Evolutionary conservation across 139 green algal genomes (phyloP).

Genomic region (Astrephomene gubernaculifera): DNA sequence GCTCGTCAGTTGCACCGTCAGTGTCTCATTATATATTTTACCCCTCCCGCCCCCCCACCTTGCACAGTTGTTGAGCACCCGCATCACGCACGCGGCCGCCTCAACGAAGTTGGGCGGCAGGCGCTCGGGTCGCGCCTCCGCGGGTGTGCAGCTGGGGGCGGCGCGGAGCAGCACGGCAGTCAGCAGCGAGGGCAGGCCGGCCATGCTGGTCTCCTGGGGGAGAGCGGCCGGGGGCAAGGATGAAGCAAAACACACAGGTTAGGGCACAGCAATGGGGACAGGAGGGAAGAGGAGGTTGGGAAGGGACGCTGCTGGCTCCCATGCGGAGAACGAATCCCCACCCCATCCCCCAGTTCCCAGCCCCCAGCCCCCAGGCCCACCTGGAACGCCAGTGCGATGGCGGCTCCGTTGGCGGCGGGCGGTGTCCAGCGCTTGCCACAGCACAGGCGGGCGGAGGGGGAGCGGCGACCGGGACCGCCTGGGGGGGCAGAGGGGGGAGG

Average conservation of each 20-base stretch:
- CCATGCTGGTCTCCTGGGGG: slow-evolving; percentile 64
- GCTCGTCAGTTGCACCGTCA: no score
- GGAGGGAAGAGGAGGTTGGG: no score
- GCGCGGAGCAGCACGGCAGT: slow-evolving; percentile 75
- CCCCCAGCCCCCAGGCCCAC: slow-evolving; percentile 40
- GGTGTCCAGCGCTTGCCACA: slow-evolving; percentile 44
- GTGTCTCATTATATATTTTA: no score
- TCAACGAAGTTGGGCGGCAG: slow-evolving; percentile 73
- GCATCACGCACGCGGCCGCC: slow-evolving; percentile 56
- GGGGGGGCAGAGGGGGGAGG: neutral
- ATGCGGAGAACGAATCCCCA: no score
- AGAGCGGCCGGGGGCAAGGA: no score
- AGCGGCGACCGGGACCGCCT: neutral
- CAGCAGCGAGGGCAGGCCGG: slow-evolving; percentile 74
- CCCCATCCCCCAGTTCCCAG: no score
- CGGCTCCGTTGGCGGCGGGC: slow-evolving; percentile 42
- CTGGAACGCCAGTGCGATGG: slow-evolving; percentile 66
- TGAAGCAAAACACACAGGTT: no score
- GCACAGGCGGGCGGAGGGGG: slow-evolving; percentile 17
- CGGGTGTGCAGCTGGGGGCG: slow-evolving; percentile 58
- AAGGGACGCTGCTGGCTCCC: no score
- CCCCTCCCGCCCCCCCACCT: slow-evolving; percentile 22
- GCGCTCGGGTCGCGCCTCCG: slow-evolving; percentile 49
- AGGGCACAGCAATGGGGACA: neutral
- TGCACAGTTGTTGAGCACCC: slow-evolving; percentile 64